Evolutionary conservation across 2,329 filamentous ascomycete genomes (phyloP).

Genomic region (Colletotrichum navitas): DNA sequence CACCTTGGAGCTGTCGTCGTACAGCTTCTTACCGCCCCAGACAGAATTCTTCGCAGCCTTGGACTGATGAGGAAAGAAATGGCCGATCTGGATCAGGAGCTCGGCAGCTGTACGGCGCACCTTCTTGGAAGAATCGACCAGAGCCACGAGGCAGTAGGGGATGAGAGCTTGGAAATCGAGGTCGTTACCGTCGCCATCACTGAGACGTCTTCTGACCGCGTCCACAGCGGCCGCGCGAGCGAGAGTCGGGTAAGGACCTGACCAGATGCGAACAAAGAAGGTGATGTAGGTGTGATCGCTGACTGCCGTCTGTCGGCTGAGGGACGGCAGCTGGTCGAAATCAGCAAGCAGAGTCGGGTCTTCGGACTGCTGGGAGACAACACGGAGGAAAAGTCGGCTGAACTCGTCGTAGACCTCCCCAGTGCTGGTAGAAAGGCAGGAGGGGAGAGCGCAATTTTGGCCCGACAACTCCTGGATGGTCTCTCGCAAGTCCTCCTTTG

Average conservation of each 20-base stretch:
- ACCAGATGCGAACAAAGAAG: conserved; percentile 83
- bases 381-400: conserved; percentile 68
- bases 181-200: conserved; percentile 60
- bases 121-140: conserved; percentile 80
- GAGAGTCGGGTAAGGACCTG: conserved; percentile 75
- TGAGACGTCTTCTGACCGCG: conserved; percentile 69
- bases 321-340: conserved; percentile 67
- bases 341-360: conserved; percentile 56
- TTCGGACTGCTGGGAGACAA: conserved; percentile 60
- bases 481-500: conserved; percentile 54
- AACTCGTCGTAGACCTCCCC: conserved; percentile 69
- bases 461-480: conserved; percentile 55
- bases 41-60: conserved; percentile 58
- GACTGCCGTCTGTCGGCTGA: conserved; percentile 67
- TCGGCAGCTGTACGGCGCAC: conserved; percentile 82
- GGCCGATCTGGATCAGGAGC: conserved; percentile 69
- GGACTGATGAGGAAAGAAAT: conserved; percentile 57
- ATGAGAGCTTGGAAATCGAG: conserved; percentile 82
- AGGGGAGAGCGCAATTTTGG: conserved; percentile 55
- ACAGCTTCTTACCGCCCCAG: conserved; percentile 76
- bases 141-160: conserved; percentile 82
- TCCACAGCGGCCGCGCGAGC: conserved; percentile 78
- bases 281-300: conserved; percentile 77
- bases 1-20: conserved; percentile 68
- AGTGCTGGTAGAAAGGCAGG: conserved; percentile 65